phyloP scores from a whole-genome alignment of 1,284 basidiomycete genomes.

The Melampsora larici-populina region DNA sequence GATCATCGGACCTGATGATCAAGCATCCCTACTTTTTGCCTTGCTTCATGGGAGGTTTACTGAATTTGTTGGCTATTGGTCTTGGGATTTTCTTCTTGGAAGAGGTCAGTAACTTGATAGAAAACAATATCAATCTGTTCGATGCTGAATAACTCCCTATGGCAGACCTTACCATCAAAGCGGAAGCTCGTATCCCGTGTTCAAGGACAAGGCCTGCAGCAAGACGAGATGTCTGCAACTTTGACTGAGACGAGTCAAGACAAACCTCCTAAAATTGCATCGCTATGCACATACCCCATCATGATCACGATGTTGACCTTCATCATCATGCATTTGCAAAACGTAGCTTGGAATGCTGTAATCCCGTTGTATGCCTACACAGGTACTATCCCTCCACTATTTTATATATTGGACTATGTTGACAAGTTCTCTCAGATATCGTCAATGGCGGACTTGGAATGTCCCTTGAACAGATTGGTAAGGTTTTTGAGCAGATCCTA shows the following conservation, averaged over 20 bases:
- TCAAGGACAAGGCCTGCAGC: background rate
- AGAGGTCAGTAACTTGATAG: conserved; percentile 14
- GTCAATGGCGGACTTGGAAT: conserved; percentile 32
- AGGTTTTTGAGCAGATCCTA: background rate
- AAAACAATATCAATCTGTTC: background rate
- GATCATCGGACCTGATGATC: conserved; percentile 8
- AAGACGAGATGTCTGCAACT: no score
- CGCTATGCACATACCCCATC: conserved; percentile 26
- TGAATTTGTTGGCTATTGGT: conserved; percentile 22
- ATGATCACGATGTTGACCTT: conserved; percentile 22
- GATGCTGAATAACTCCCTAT: background rate
- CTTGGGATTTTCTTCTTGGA: conserved; percentile 42
- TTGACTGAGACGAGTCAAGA: no score
- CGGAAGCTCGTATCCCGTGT: background rate
- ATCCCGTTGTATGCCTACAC: conserved; percentile 30
- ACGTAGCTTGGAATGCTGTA: conserved; percentile 23
- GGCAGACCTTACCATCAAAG: background rate
- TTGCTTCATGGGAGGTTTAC: conserved; percentile 26
- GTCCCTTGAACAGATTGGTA: conserved; percentile 26
- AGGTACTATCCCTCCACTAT: background rate
- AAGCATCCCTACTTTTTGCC: conserved; percentile 42
- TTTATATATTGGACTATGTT: background rate
- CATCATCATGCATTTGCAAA: conserved; percentile 30
- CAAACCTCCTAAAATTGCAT: conserved; percentile 9
- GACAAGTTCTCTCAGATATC: conserved; percentile 1